Evolutionary conservation across 176 grass and related monocot genomes (phyloP), one percentile per base, ranked within the genome.

Genomic region (Tillandsia fasciculata): DNA sequence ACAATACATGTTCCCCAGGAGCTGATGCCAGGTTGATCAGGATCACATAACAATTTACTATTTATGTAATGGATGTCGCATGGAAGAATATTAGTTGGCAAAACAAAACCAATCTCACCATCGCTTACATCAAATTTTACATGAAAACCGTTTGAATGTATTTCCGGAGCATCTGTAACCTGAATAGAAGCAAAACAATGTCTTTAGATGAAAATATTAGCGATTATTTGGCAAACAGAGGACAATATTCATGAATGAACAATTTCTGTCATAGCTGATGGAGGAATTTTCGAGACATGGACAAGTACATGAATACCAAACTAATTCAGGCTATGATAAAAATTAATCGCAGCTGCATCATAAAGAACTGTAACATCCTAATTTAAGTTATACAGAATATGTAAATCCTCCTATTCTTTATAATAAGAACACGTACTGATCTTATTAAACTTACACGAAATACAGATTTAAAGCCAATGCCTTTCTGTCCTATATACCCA

Each of bases 141-240:
- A 82, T 97, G 93, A 74, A 97, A 97, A 51, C 93, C 93, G 81
- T 97, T 97, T 73, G 93, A 97, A 79, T 97, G 93, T 59, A 97
- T 97, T 79, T 97, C 93, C 10, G 93, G 93, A 77, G 89, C 78
- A 85, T 97, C 93, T 69, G 93, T 90, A 71, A 92, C 89, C 93
- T 97, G 76, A 20, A 59, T 49, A 14, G 50, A 6, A 68, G 12
- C 20, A 59, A 59, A 17, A 59, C 1, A 59, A 17, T 10, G 8
- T 20, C n/a, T 59, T 59, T 17, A 15, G 20, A 14, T 59, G 33
- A 42, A 42, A 42, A 42, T 42, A 42, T 42, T 42, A 42, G 5
- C 4, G 33, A 42, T 42, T 42, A 42, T 42, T 42, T 42, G 33
- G 33, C 33, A 42, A 7, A 42, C 4, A 42, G 33, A 42, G 4